Evolutionary conservation across 495 filamentous ascomycete species (phyloP).

Genomic region (Baudoinia panamericana): DNA sequence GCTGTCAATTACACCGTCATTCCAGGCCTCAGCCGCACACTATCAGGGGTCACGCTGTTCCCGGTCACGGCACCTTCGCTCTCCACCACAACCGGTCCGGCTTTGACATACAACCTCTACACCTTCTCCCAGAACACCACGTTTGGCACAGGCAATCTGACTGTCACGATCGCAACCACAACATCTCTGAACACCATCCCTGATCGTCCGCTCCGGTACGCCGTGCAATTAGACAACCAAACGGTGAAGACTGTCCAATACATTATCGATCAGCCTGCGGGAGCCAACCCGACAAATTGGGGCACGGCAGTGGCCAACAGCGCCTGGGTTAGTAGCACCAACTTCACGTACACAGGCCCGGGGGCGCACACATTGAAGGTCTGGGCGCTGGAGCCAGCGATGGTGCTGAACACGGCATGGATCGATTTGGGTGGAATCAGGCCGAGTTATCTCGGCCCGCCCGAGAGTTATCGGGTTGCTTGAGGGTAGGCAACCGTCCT

Average conservation of each 20-base stretch:
- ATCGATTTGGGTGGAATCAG: conserved; percentile 56
- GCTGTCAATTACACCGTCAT: conserved; percentile 43
- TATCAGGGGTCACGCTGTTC: conserved; percentile 44
- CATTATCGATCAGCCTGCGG: conserved; percentile 36
- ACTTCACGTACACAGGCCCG: conserved; percentile 33
- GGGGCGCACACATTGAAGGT: conserved; percentile 48
- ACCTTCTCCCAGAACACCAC: conserved; percentile 38
- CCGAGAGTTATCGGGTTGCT: conserved; percentile 37
- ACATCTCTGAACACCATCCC: conserved; percentile 50
- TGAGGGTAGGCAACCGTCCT: too few species aligned
- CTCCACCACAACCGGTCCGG: conserved; percentile 36
- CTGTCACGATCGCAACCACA: conserved; percentile 49
- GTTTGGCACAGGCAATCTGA: conserved; percentile 34
- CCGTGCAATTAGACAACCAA: conserved; percentile 39
- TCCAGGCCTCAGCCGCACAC: conserved; percentile 42
- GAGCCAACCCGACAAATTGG: conserved; percentile 43
- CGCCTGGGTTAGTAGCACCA: conserved; percentile 48
- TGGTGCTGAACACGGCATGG: conserved; percentile 58
- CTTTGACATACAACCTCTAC: conserved; percentile 54
- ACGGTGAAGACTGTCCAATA: conserved; percentile 37
- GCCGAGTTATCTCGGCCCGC: conserved; percentile 53
- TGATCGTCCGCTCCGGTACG: conserved; percentile 45
- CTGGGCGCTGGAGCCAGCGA: conserved; percentile 48
- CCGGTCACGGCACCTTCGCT: conserved; percentile 39
- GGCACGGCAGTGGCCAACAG: conserved; percentile 40